Conservation (phyloP, 2,329 filamentous ascomycete species). For the Dichotomopilus funicola region DNA sequence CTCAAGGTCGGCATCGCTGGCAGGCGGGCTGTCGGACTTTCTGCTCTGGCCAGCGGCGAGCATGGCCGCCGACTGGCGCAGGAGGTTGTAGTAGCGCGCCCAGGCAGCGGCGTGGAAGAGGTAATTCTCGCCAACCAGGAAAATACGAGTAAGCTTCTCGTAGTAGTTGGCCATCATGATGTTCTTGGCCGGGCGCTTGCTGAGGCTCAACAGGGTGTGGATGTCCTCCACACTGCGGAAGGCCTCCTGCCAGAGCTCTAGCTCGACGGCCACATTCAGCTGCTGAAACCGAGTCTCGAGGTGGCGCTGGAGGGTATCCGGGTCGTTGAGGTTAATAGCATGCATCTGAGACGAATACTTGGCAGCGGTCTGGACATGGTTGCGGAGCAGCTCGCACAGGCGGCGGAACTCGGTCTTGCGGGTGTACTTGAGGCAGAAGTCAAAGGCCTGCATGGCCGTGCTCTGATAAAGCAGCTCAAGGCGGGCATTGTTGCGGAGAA, state of each 20-base stretch:
- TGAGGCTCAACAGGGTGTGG: conserved; percentile 91
- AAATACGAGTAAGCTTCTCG: conserved; percentile 97
- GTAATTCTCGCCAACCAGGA: conserved; percentile 98
- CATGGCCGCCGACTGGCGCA: conserved; percentile 80
- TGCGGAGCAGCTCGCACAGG: conserved; percentile 94
- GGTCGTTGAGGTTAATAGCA: conserved; percentile 96
- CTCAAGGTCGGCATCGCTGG: conserved; percentile 83
- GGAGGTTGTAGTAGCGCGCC: conserved; percentile 94
- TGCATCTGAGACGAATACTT: conserved; percentile 99
- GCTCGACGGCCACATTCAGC: conserved; percentile 93
- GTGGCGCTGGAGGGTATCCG: conserved; percentile 94
- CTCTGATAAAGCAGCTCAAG: conserved; percentile 97
- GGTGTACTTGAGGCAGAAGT: conserved; percentile 97
- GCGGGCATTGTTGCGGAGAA: conserved; percentile 97
- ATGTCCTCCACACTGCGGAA: conserved; percentile 99
- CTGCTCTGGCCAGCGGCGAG: conserved; percentile 79
- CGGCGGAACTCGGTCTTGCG: conserved; percentile 99
- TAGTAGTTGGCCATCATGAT: conserved; percentile 99
- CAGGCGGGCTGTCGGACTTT: conserved; percentile 90
- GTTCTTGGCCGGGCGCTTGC: conserved; percentile 97
- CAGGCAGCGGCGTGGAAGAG: conserved; percentile 97
- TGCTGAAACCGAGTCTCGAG: conserved; percentile 98
- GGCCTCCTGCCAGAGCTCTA: conserved; percentile 98
- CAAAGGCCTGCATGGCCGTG: conserved; percentile 95
- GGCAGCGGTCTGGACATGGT: conserved; percentile 97